phyloP scores from a whole-genome alignment of 345 rosid species.

The Acer campestre region DNA sequence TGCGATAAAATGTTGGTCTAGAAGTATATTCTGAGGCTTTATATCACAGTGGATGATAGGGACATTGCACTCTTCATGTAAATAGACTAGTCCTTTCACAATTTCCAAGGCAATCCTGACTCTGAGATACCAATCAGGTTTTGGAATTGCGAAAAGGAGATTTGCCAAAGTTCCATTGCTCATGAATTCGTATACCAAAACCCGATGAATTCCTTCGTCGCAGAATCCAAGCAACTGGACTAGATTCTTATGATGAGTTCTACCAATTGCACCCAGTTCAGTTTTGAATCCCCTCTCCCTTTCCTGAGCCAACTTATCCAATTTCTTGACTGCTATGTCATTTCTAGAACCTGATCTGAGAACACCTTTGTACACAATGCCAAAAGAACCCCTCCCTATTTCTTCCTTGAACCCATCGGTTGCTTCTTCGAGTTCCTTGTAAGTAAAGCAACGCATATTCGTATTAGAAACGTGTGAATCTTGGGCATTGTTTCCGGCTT shows the following conservation, averaged over 20 bases:
- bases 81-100: conserved; percentile 20
- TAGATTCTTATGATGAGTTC: conserved; percentile 23
- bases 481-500: not conserved
- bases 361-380: conserved; percentile 35
- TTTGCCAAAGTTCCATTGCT: conserved; percentile 15
- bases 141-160: not conserved
- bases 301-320: conserved; percentile 19
- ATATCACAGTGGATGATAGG: conserved; percentile 23
- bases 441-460: conserved; percentile 21
- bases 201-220: conserved; percentile 11
- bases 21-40: conserved; percentile 28
- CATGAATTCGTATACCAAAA: conserved; percentile 24
- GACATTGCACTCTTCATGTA: conserved; percentile 22
- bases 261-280: conserved; percentile 27
- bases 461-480: not conserved
- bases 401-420: conserved; percentile 33
- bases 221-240: conserved; percentile 24
- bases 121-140: conserved; percentile 21
- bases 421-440: conserved; percentile 25
- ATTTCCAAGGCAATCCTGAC: conserved; percentile 16
- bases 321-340: conserved; percentile 25
- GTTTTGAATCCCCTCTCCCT: conserved; percentile 26
- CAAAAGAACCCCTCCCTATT: conserved; percentile 41
- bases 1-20: conserved; percentile 6
- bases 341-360: conserved; percentile 7